Conservation (phyloP, 2,329 filamentous ascomycete genomes). For the Fusarium sp. region DNA sequence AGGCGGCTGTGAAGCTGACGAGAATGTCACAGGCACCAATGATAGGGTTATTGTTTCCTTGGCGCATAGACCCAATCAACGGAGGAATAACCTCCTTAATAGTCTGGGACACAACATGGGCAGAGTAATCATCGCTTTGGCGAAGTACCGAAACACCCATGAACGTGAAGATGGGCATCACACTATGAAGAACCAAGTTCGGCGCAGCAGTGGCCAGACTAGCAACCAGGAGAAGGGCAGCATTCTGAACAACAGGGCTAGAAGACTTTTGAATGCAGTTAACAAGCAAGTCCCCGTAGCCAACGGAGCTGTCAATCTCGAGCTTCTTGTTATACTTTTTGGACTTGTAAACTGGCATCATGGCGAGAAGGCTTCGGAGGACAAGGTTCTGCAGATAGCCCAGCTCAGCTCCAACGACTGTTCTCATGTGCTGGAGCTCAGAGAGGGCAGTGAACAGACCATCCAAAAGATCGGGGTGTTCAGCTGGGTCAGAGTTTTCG, state of each 20-base stretch:
- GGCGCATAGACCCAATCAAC: slow-evolving; percentile 84
- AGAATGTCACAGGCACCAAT: slow-evolving; percentile 88
- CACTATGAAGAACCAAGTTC: slow-evolving; percentile 91
- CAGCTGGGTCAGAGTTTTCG: slow-evolving; percentile 80
- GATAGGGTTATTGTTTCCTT: slow-evolving; percentile 81
- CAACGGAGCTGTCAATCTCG: slow-evolving; percentile 79
- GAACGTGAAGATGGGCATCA: slow-evolving; percentile 99
- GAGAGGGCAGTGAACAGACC: slow-evolving; percentile 86
- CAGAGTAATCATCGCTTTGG: slow-evolving; percentile 96
- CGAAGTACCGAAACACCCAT: slow-evolving; percentile 92
- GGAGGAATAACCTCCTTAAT: slow-evolving; percentile 95
- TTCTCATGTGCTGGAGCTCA: slow-evolving; percentile 86
- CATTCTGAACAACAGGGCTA: slow-evolving; percentile 93
- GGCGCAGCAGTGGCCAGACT: slow-evolving; percentile 88
- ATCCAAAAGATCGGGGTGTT: slow-evolving; percentile 80
- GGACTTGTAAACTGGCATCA: slow-evolving; percentile 80
- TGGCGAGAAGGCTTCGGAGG: slow-evolving; percentile 82
- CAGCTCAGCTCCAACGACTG: slow-evolving; percentile 84
- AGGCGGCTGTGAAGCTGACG: slow-evolving; percentile 95
- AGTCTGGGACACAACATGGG: slow-evolving; percentile 94
- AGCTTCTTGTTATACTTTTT: slow-evolving; percentile 67
- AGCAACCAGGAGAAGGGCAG: slow-evolving; percentile 87
- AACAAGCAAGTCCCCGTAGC: slow-evolving; percentile 90
- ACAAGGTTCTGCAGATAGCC: slow-evolving; percentile 91
- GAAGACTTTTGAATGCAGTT: slow-evolving; percentile 93